Conservation (phyloP, 2,329 filamentous ascomycete genomes). For the Colletotrichum lindemuthianum region DNA sequence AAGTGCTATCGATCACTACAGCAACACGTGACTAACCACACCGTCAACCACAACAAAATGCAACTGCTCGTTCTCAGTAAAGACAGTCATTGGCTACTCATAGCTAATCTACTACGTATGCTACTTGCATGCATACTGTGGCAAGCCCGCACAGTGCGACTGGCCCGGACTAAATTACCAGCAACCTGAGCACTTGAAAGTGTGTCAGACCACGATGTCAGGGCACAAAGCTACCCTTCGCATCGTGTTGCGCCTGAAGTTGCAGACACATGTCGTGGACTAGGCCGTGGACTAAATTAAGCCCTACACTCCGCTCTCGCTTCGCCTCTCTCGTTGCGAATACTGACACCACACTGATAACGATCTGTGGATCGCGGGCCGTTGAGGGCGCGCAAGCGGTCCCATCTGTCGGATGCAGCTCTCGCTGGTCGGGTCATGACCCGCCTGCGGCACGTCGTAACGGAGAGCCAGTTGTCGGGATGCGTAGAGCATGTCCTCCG, state of each 20-base stretch:
- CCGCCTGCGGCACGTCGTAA: constrained; percentile 34
- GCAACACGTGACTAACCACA: too few relatives aligned
- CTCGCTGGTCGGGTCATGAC: constrained; percentile 35
- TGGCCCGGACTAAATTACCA: too few relatives aligned
- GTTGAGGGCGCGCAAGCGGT: constrained; percentile 33
- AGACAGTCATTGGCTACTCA: too few relatives aligned
- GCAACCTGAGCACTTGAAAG: too few relatives aligned
- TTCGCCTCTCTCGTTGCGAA: constrained; percentile 20
- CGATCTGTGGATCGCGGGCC: constrained; percentile 32
- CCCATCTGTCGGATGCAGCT: constrained; percentile 32
- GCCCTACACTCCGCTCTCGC: not conserved
- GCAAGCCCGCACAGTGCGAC: too few relatives aligned
- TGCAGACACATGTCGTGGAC: constrained; percentile 12
- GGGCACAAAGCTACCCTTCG: too few relatives aligned
- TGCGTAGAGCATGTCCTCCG: constrained; percentile 1
- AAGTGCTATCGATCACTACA: too few relatives aligned
- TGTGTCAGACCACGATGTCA: too few relatives aligned
- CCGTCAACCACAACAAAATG: too few relatives aligned
- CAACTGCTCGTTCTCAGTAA: too few relatives aligned
- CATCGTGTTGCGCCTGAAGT: not conserved
- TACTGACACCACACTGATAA: constrained; percentile 30
- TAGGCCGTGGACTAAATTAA: not conserved
- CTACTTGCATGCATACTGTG: too few relatives aligned
- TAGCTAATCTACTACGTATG: too few relatives aligned
- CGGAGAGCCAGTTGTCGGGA: constrained; percentile 11